Evolutionary conservation across 2,329 filamentous ascomycete genomes (phyloP), one percentile per base, ranked within the genome.

Genomic region (Trichoderma sp.): DNA sequence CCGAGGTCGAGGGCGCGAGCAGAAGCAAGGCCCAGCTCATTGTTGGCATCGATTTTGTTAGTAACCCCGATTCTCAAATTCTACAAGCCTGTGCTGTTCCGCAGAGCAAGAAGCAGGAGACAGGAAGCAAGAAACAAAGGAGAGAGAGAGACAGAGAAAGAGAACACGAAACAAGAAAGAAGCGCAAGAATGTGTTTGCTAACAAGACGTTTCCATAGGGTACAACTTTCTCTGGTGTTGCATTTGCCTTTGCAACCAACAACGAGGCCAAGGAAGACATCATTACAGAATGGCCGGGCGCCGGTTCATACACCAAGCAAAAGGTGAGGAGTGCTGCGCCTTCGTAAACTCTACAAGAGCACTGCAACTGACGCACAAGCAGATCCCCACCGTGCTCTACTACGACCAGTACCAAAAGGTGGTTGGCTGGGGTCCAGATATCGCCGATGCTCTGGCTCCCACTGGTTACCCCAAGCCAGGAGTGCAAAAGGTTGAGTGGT

Each of bases 361-460:
- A 17, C 12, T 34, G 7, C 26, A 53, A 15, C 71, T 67, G 64
- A 71, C 23, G 17, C 74, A n/a, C 2, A 30, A 11, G 78, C 50
- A 97, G 96, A 98, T 99, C 77, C 96, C 96, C 17, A 98, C 96
- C 15, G 96, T 99, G n/a, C 89, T 99, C 73, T 99, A 99, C 86
- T 99, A 99, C 81, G 96, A 99, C 80, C 95, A 98, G 83, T 97
- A 98, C 82, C 96, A 99, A 80, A 98, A 98, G 83, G 96, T 99
- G 63, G 96, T 98, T n/a, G 96, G 96, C 77, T 99, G 96, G 96
- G 96, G 96, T 74, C 95, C 95, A 71, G 96, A 99, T 86, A 98
- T 98, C 78, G 94, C 96, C 73, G 95, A 98, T 83, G 96, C 96
- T 74, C 88, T 98, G 75, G 95, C 96, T 68, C 96, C 96, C 34